Evolutionary conservation across 805 yeast species (phyloP).

Genomic region (Candida glaebosa): DNA sequence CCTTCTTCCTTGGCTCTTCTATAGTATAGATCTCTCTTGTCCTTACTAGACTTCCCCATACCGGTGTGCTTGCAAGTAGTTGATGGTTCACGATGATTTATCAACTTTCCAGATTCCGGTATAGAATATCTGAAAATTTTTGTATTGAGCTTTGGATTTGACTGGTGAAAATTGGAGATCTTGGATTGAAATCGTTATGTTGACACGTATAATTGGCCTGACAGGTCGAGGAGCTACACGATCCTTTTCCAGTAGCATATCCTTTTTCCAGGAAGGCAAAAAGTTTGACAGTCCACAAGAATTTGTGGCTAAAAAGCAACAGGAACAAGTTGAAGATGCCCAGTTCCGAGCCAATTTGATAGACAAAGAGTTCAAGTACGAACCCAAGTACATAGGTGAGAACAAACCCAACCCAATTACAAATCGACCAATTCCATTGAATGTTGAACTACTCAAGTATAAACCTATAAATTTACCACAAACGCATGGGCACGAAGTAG

Average conservation of each 20-base stretch:
- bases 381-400: conserved; percentile 27
- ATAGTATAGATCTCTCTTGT: conserved; percentile 87
- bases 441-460: conserved; percentile 75
- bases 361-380: conserved; percentile 22
- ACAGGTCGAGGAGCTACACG: conserved; percentile 6
- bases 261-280: conserved; percentile 1
- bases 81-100: not conserved
- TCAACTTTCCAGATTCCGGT: not conserved
- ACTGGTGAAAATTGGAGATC: not conserved
- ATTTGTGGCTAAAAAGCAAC: conserved; percentile 23
- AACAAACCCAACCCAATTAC: conserved; percentile 18
- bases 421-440: conserved; percentile 71
- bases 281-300: conserved; percentile 30
- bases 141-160: not conserved
- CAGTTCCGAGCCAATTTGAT: conserved; percentile 26
- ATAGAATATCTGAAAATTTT: not conserved
- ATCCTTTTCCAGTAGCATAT: conserved; percentile 5
- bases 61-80: too few species aligned
- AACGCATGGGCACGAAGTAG: conserved; percentile 71
- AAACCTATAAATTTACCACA: conserved; percentile 71
- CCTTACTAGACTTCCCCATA: conserved; percentile 95
- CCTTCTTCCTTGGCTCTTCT: conserved; percentile 97
- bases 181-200: not conserved
- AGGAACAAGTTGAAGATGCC: conserved; percentile 22
- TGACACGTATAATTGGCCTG: not conserved